Base-by-base conservation (phyloP, 148 eudicot species). In the Fallopia convolvulus region DNA sequence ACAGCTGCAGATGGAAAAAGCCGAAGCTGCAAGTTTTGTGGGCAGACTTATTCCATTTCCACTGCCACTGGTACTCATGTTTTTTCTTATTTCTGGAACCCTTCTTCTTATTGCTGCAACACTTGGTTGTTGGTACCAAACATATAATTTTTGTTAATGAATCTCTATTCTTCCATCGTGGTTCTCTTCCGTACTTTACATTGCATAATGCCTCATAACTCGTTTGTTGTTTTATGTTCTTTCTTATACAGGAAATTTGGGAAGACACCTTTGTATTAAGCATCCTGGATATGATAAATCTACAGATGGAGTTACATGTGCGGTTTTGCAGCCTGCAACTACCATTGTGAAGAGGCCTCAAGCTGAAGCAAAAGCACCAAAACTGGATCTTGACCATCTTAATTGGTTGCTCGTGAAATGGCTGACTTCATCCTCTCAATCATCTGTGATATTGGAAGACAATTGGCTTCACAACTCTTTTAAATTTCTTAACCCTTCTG, bases 391-490 rank as follows among this genome's bases (percentile, higher is more conserved):
- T 81, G 96, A 91, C 79, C 91, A 89, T 82, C 50, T 93, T 78
- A 93, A 93, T 77, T 93, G 98, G 98, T 80, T 93, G 88, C 89
- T 93, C 42, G 65, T 86, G 63, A 93, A 91, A 83, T 93, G 96
- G 93, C 82, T 93, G 80, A 80, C 87, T 78, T 79, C 80, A 82
- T 82, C 98, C 48, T 83, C 96, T 81, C 86, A 91, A 36, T 92
- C 96, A 65, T 85, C 96, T 47, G 75, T 88, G 18, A 84, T 85
- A 80, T 75, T 91, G 77, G 90, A 85, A 80, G 96, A 91, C 41
- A 79, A 83, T 75, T 87, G 96, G 93, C 85, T 93, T 23, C 78
- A 79, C 18, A 91, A 86, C 81, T 83, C 96, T 48, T 89, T 88
- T 71, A 93, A 85, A 78, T 89, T 87, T 80, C 88, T 88, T 72